phyloP scores from a whole-genome alignment of 2,329 filamentous ascomycete genomes.

The Diplodia scrobiculata region DNA sequence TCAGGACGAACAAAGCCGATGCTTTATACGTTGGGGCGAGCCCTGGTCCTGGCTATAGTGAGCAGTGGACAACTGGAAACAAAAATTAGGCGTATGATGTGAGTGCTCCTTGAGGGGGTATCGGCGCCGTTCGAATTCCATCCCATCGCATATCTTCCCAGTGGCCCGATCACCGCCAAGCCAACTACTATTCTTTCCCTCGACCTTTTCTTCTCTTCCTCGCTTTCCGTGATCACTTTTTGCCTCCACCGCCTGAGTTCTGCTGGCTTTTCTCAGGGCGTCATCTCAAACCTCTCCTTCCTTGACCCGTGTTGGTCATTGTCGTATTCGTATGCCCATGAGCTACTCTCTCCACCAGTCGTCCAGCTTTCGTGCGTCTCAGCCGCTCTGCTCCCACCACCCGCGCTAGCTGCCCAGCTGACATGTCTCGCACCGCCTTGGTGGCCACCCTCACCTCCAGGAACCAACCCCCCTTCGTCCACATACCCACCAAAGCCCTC shows the following conservation, averaged over 20 bases:
- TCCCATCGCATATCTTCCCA: neutral
- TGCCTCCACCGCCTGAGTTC: neutral
- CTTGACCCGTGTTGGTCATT: neutral
- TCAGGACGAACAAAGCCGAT: neutral
- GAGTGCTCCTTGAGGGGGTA: neutral
- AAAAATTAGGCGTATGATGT: neutral
- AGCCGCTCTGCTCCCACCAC: neutral
- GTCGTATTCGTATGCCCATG: constrained; percentile 11
- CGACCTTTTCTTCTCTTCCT: neutral
- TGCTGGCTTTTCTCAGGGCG: neutral
- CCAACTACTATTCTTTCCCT: neutral
- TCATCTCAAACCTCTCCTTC: constrained; percentile 26
- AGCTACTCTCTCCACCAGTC: neutral
- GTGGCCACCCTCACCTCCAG: neutral
- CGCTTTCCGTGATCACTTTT: neutral
- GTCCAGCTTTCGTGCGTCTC: constrained; percentile 2
- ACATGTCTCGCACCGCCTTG: constrained; percentile 5
- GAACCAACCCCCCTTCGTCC: neutral
- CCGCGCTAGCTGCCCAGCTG: constrained; percentile 4
- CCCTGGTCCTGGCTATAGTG: neutral
- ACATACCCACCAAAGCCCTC: constrained; percentile 5
- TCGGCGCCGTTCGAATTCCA: neutral
- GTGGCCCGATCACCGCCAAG: neutral
- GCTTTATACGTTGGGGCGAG: neutral
- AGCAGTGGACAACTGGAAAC: neutral